phyloP scores from a whole-genome alignment of 306 rosid species.

The Mucuna pruriens region DNA sequence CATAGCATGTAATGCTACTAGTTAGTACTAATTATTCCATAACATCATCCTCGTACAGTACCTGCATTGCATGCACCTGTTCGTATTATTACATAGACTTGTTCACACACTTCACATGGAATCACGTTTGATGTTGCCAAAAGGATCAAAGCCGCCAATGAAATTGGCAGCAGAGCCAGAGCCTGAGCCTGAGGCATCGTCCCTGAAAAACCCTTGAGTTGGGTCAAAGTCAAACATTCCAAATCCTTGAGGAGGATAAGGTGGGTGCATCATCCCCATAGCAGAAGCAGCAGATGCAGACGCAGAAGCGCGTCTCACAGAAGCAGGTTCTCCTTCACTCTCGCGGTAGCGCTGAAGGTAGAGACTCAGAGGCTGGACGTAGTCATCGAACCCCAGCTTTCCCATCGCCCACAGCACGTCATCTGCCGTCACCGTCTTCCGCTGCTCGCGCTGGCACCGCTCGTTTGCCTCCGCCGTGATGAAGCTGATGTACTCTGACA shows the following conservation, averaged over 20 bases:
- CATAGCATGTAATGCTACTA: no score
- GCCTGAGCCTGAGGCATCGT: neutral
- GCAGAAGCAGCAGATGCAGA: neutral
- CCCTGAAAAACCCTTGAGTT: neutral
- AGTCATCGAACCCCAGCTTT: conserved; percentile 74
- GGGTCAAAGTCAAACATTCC: conserved; percentile 3
- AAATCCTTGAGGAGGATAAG: neutral
- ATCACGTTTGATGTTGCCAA: conserved; percentile 10
- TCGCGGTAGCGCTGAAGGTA: conserved; percentile 61
- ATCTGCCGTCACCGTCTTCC: conserved; percentile 74
- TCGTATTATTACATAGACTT: neutral
- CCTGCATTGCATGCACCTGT: neutral
- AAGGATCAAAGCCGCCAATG: neutral
- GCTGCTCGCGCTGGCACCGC: conserved; percentile 63
- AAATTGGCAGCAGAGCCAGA: neutral
- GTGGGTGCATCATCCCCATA: neutral
- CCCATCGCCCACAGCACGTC: conserved; percentile 77
- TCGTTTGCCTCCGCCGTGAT: conserved; percentile 78
- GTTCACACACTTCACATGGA: neutral
- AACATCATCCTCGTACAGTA: no score
- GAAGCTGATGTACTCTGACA: conserved; percentile 80
- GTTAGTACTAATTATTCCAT: no score
- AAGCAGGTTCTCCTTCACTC: conserved; percentile 26
- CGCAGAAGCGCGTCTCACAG: conserved; percentile 1
- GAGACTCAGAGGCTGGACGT: conserved; percentile 52